Evolutionary conservation across 208 protist species (phyloP).

Genomic region (Crithidia thermophila): DNA sequence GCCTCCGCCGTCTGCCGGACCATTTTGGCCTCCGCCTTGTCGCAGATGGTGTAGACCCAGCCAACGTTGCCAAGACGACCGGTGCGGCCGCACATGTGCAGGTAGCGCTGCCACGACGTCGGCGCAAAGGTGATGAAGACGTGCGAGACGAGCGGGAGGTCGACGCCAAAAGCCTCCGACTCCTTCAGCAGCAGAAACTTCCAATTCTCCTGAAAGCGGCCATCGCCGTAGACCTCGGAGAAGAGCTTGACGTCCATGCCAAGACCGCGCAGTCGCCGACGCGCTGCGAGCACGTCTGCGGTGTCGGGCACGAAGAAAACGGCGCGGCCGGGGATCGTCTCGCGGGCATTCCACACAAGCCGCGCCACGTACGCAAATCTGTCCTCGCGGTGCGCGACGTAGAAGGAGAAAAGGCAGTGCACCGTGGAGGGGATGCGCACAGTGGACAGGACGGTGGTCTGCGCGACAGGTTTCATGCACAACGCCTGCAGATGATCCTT

Average conservation of each 20-base stretch:
- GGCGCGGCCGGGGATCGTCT: conserved; percentile 71
- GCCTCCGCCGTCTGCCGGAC: conserved; percentile 67
- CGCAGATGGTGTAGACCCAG: conserved; percentile 80
- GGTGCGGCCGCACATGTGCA: conserved; percentile 86
- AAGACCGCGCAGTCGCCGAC: conserved; percentile 52
- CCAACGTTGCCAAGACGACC: conserved; percentile 79
- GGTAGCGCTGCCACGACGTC: conserved; percentile 60
- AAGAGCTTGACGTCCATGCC: conserved; percentile 84
- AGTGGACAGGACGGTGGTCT: conserved; percentile 72
- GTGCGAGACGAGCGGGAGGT: conserved; percentile 82
- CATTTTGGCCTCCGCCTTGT: conserved; percentile 56
- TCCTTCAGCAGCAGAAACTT: conserved; percentile 80
- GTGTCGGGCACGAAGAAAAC: conserved; percentile 66
- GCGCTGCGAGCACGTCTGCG: conserved; percentile 59
- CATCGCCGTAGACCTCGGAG: conserved; percentile 70
- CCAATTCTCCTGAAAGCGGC: conserved; percentile 58
- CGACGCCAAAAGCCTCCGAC: conserved; percentile 73
- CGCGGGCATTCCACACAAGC: conserved; percentile 68
- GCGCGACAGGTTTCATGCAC: conserved; percentile 73
- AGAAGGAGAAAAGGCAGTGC: conserved; percentile 87
- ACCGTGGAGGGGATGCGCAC: conserved; percentile 74
- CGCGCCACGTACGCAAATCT: conserved; percentile 46
- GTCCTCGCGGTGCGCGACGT: conserved; percentile 38
- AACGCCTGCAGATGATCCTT: conserved; percentile 80
- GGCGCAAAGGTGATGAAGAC: conserved; percentile 85